phyloP scores from a whole-genome alignment of 2,329 filamentous ascomycete species.

The Aspergillus pseudoviridinutans region DNA sequence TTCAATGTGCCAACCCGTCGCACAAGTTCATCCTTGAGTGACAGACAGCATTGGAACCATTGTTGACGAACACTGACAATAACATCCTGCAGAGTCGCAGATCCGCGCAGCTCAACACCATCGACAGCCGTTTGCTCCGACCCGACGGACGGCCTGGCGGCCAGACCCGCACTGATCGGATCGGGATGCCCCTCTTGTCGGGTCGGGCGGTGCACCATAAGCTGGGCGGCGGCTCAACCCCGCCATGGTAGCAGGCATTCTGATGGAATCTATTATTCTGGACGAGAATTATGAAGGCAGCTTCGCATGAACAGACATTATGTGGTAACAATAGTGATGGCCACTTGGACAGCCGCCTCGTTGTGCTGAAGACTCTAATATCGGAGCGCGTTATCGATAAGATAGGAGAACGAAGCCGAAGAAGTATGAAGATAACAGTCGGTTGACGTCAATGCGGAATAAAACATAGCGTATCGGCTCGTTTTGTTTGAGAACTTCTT shows the following conservation, averaged over 20 bases:
- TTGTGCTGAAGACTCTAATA: neutral
- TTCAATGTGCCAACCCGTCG: neutral
- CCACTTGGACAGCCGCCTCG: neutral
- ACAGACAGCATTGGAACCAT: neutral
- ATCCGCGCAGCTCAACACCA: too few relatives aligned
- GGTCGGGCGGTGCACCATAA: slow-evolving; percentile 13
- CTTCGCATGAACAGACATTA: neutral
- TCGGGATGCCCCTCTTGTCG: slow-evolving; percentile 13
- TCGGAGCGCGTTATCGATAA: neutral
- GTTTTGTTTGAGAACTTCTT: neutral
- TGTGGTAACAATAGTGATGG: neutral
- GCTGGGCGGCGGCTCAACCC: slow-evolving; percentile 3
- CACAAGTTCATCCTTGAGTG: neutral
- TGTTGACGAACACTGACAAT: neutral
- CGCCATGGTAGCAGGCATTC: neutral
- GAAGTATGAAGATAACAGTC: neutral
- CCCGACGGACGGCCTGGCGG: slow-evolving; percentile 17
- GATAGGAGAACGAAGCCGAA: neutral
- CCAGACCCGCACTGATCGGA: slow-evolving; percentile 14
- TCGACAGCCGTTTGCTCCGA: slow-evolving; percentile 10
- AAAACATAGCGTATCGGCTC: slow-evolving; percentile 3
- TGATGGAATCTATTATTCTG: slow-evolving; percentile 2
- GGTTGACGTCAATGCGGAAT: slow-evolving; percentile 7
- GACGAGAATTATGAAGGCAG: neutral
- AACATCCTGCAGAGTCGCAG: neutral